Base-by-base conservation (phyloP, 139 green algal species). In the Volvox africanus region DNA sequence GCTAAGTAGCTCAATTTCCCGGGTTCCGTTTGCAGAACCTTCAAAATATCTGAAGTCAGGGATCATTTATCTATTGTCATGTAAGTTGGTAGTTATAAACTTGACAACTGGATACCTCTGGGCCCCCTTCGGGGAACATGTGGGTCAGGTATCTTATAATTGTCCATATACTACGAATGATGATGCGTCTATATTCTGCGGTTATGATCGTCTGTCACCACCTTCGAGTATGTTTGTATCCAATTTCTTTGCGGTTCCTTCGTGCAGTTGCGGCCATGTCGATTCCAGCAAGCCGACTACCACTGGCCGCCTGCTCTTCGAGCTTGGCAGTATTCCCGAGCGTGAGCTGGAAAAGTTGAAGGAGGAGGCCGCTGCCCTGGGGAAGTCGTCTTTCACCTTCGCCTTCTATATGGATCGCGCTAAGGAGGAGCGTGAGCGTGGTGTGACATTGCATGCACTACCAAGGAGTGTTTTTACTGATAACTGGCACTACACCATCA, bases 391-490 rank as follows among this genome's bases (percentile, higher is more conserved):
- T 30, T 99, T 98, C 96, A 97, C 97, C 91, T 99, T 98, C 91
- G 97, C 97, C 62, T 99, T 98, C 93, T 98, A 98, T 93, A 97
- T 99, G 96, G 97, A 99, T 94, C 93, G 95, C 84, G 95, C 97
- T 91, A 98, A 99, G 97, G 97, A 98, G 93, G 97, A 99, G 96
- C 96, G 97, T 86, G 97, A 98, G 93, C 97, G 97, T 90, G 97
- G 97, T 96, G 96, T 99, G 92, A 99, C 95, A 99, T 99, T 89
- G 95, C 98, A 80, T 99, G 98, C 97, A 98, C 98, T 84, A 98
- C 98, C 95, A 99, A 99, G 98, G 98, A 99, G 98, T 99, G n/a
- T 99, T 96, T 98, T 98, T 96, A 99, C 98, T 5, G 96, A 97
- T 62, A 99, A 98, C 83, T 99, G 97, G 93, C 97, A 99, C 97